Evolutionary conservation across 2,329 filamentous ascomycete genomes (phyloP).

Genomic region (Atkinsonella texensis): DNA sequence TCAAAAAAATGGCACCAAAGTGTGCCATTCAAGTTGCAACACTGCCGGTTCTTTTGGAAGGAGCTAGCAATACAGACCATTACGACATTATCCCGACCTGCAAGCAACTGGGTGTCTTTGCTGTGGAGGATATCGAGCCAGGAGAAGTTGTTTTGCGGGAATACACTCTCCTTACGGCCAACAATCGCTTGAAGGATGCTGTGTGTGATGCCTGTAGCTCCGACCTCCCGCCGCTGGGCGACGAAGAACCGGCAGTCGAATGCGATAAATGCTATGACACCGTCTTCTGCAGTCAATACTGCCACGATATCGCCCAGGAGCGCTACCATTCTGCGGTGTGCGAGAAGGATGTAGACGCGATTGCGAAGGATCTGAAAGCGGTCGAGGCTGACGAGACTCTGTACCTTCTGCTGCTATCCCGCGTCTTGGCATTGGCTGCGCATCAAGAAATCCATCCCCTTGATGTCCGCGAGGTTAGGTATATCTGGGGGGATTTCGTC

Average conservation of each 20-base stretch:
- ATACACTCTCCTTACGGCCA: constrained; percentile 76
- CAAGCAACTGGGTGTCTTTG: constrained; percentile 81
- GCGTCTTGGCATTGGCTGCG: constrained; percentile 49
- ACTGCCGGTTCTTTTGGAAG: constrained; percentile 57
- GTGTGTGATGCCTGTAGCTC: constrained; percentile 83
- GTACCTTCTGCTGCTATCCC: constrained; percentile 49
- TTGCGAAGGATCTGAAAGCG: constrained; percentile 51
- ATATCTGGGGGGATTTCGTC: constrained; percentile 59
- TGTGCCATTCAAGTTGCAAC: constrained; percentile 67
- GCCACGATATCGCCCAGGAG: constrained; percentile 43
- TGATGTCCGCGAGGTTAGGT: constrained; percentile 52
- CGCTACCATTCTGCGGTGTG: constrained; percentile 54
- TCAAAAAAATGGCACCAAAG: constrained; percentile 62
- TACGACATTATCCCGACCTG: constrained; percentile 45
- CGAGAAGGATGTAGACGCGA: constrained; percentile 52
- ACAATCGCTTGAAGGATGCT: constrained; percentile 74
- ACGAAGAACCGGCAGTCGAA: constrained; percentile 33
- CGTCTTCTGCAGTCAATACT: constrained; percentile 52
- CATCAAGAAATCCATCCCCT: constrained; percentile 51
- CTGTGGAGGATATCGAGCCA: constrained; percentile 64
- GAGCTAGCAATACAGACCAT: constrained; percentile 36
- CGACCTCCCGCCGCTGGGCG: constrained; percentile 50
- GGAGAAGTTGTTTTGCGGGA: constrained; percentile 71
- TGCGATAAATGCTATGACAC: constrained; percentile 53
- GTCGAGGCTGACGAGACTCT: constrained; percentile 48